Conservation (phyloP, 768 basidiomycete genomes). For the Candolleomyces aberdarensis region DNA sequence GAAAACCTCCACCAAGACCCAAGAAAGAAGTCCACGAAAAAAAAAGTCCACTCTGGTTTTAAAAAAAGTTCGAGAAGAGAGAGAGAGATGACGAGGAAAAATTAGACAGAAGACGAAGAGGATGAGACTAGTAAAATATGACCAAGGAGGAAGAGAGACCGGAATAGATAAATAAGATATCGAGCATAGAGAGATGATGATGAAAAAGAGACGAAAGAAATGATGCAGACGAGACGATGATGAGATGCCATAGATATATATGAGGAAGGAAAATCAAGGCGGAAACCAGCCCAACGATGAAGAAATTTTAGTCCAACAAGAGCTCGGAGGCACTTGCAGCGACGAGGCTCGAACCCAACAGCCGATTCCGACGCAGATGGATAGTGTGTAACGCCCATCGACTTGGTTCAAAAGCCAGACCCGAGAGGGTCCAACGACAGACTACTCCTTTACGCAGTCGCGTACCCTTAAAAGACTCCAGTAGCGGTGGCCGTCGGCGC, state of each 20-base stretch:
- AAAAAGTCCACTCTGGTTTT: too few species aligned
- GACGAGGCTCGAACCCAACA: not conserved
- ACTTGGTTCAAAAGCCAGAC: not conserved
- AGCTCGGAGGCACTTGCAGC: not conserved
- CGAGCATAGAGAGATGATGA: not conserved
- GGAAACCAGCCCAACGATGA: not conserved
- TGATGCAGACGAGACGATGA: not conserved
- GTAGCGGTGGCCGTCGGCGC: not conserved
- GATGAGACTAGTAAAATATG: not conserved
- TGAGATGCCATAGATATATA: not conserved
- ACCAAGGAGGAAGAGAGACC: not conserved
- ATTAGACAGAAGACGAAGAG: conserved; percentile 7
- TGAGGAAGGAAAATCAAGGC: not conserved
- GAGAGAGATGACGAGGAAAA: too few species aligned
- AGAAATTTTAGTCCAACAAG: not conserved
- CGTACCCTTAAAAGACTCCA: not conserved
- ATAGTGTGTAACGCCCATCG: not conserved
- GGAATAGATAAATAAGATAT: not conserved
- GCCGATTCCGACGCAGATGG: conserved; percentile 4
- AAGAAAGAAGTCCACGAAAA: too few species aligned
- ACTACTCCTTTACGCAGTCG: not conserved
- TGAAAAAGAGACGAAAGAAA: too few species aligned
- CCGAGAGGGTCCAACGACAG: not conserved
- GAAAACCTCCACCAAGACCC: too few species aligned
- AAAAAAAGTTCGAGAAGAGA: too few species aligned